Evolutionary conservation across 495 filamentous ascomycete species (phyloP).

Genomic region (Talaromyces ruber): DNA sequence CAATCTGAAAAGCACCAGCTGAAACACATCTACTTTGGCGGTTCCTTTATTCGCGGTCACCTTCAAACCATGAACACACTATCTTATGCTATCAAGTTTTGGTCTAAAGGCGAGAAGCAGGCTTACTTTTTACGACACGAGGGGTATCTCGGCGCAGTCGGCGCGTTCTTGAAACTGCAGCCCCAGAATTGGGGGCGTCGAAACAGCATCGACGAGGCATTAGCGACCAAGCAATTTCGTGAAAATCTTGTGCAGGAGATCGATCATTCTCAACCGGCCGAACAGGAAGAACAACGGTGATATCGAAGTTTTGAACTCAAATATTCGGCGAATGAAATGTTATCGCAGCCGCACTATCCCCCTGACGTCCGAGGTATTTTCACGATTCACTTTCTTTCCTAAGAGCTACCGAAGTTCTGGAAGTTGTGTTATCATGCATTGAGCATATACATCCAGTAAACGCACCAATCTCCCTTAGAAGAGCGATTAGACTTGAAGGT

Average conservation of each 20-base stretch:
- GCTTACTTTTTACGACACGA: constrained; percentile 95
- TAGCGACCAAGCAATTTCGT: constrained; percentile 18
- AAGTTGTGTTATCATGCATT: background rate
- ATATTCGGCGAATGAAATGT: background rate
- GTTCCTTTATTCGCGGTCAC: constrained; percentile 93
- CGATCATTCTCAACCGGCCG: background rate
- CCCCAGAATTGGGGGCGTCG: constrained; percentile 87
- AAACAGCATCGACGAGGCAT: constrained; percentile 54
- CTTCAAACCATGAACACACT: constrained; percentile 96
- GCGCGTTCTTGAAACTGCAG: constrained; percentile 86
- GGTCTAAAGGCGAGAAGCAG: constrained; percentile 88
- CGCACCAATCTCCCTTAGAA: background rate
- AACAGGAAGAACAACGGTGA: background rate
- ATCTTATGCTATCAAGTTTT: constrained; percentile 92
- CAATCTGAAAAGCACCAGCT: constrained; percentile 88
- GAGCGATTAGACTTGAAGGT: background rate
- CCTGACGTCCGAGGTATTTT: background rate
- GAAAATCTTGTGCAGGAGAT: background rate
- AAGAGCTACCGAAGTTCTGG: background rate
- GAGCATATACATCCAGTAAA: background rate
- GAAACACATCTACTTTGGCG: constrained; percentile 93
- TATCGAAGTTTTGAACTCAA: background rate
- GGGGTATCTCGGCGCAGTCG: constrained; percentile 93
- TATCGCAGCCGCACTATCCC: background rate
- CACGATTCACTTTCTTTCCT: background rate